Percentiles rank a stretch among this genome's conserved stretches.
phyloP scores from a whole-genome alignment of 371 early-diverging fungal genomes.

The Mortierella sp. region DNA sequence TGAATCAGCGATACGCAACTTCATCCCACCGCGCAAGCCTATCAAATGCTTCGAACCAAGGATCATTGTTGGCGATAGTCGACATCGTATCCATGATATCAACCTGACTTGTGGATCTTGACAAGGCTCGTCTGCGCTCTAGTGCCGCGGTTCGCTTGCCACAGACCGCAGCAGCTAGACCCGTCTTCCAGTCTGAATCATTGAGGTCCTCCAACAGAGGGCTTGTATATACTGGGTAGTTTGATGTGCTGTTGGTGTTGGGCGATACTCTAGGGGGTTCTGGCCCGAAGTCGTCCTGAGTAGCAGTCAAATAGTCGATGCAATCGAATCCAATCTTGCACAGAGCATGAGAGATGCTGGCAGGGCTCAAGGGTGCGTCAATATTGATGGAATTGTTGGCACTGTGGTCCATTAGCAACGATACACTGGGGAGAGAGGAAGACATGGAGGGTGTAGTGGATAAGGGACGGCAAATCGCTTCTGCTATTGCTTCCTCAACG shows the following conservation, averaged over 20 bases:
- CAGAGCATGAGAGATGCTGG: conserved; percentile 38
- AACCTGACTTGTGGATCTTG: conserved; percentile 38
- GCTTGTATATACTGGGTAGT: conserved; percentile 18
- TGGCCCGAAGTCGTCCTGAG: conserved; percentile 28
- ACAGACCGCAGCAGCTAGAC: conserved; percentile 44
- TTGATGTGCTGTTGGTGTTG: conserved; percentile 2
- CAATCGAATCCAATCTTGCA: conserved; percentile 50
- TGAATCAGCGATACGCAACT: conserved; percentile 37
- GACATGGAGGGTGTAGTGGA: conserved; percentile 7
- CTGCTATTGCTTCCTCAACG: not conserved
- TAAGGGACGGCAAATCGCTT: not conserved
- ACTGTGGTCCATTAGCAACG: not conserved
- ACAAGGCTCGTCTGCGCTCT: conserved; percentile 39
- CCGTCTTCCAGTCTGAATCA: conserved; percentile 31
- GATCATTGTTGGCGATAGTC: conserved; percentile 10
- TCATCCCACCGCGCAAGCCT: conserved; percentile 52
- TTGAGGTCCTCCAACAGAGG: conserved; percentile 32
- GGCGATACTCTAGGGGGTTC: conserved; percentile 19
- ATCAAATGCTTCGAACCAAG: conserved; percentile 48
- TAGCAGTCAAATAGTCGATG: conserved; percentile 49
- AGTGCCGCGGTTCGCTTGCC: conserved; percentile 53
- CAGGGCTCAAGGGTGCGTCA: conserved; percentile 29
- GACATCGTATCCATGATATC: conserved; percentile 10
- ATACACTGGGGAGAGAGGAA: conserved; percentile 1
- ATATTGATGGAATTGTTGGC: not conserved